Base-by-base conservation (phyloP, 768 basidiomycete genomes). In the Russula vinacea region DNA sequence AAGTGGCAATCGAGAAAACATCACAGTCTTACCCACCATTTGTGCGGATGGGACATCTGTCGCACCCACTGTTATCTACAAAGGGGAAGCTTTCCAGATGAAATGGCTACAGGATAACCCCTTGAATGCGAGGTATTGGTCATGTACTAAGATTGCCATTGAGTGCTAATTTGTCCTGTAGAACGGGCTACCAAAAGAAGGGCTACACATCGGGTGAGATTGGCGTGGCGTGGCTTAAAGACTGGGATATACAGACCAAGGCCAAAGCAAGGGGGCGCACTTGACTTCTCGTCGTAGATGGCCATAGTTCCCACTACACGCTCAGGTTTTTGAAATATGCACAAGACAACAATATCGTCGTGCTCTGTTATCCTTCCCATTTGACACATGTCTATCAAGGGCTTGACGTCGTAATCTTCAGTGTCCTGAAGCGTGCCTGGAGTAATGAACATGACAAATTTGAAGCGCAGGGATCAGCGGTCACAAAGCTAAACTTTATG, bases 341-440 rank as follows among this genome's bases (percentile, higher is more conserved):
- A 0, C 57, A 67, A 2, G 54, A 68, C 0, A 58, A 80, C 63
- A 70, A 73, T 1, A 81, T 83, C n/a, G 62, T 73, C 24, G 68
- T 82, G 5, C 64, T 82, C 0, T 79, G 77, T 63, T 82, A 81
- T 70, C 81, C 78, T 17, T 68, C 80, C 22, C 80, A 83, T 64
- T 60, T 68, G 5, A 81, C 78, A 0, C 82, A 83, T 64, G 62
- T 40, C 9, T 40, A 40, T 10, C 39, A 40, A 16, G 39, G 39
- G 11, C 39, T 40, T 40, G 39, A 40, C 11, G 39, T 40, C 14
- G 39, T 40, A 10, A 40, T 40, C 9, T 40, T 40, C 14, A 16
- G 39, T 11, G 11, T 16, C 9, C 39, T 40, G 11, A 40, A 40
- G 39, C 39, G 14, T 16, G 11, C 9, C 2, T 40, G 39, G 39